Conservation (phyloP, 192 early-diverging fungal species). For the Coemansia aciculifera region DNA sequence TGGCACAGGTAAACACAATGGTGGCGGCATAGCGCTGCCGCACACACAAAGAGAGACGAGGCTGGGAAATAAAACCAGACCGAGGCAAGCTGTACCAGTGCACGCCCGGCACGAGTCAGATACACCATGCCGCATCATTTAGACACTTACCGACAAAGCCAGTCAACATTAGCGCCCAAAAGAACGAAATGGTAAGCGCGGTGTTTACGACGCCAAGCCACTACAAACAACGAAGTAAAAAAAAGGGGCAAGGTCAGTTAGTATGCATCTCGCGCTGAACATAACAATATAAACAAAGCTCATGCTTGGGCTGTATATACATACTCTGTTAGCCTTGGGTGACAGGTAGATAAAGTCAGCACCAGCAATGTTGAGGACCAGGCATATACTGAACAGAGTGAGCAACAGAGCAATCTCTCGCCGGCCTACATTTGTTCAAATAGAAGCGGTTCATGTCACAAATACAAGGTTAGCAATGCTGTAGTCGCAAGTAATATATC, state of each 20-base stretch:
- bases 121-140: not conserved
- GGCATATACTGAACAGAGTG: conserved; percentile 36
- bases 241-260: not conserved
- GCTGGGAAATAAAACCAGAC: not conserved
- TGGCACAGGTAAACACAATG: not conserved
- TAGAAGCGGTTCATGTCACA: not conserved
- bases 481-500: not conserved
- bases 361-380: conserved; percentile 48
- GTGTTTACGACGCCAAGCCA: conserved; percentile 55
- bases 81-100: not conserved
- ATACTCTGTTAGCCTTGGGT: conserved; percentile 43
- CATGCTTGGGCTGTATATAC: not conserved
- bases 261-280: not conserved
- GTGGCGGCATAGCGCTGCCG: not conserved
- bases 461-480: not conserved
- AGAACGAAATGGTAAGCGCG: conserved; percentile 51
- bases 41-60: not conserved
- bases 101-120: not conserved
- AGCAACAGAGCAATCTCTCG: conserved; percentile 55
- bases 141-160: conserved; percentile 50
- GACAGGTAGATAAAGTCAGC: conserved; percentile 39
- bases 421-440: conserved; percentile 37
- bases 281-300: not conserved
- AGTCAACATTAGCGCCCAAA: conserved; percentile 45
- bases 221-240: conserved; percentile 13